phyloP scores from a whole-genome alignment of 148 eudicot genomes.

The Polygonum aviculare region DNA sequence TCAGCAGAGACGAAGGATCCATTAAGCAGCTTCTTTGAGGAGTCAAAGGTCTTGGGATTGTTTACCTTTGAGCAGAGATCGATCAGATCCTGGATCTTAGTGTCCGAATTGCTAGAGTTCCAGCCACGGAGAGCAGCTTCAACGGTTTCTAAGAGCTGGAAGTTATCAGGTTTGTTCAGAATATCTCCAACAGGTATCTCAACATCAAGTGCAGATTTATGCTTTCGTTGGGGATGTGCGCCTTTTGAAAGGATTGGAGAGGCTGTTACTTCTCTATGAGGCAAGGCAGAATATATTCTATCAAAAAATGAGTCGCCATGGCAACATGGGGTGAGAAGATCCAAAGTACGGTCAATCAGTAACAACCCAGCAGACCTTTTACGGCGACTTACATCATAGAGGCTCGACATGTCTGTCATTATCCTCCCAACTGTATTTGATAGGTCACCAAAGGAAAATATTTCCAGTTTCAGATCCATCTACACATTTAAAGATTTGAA shows the following conservation, averaged over 20 bases:
- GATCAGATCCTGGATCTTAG: constrained; percentile 35
- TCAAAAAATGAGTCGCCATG: constrained; percentile 91
- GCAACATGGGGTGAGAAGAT: constrained; percentile 87
- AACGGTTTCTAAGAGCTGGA: constrained; percentile 45
- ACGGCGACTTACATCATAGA: constrained; percentile 96
- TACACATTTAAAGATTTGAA: constrained; percentile 27
- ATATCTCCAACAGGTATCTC: constrained; percentile 58
- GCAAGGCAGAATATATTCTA: constrained; percentile 68
- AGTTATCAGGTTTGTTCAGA: constrained; percentile 37
- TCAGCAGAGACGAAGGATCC: constrained; percentile 81
- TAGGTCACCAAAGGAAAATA: constrained; percentile 87
- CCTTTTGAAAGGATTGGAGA: constrained; percentile 27
- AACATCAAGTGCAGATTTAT: constrained; percentile 46
- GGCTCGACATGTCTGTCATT: constrained; percentile 96
- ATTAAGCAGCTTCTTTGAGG: constrained; percentile 30
- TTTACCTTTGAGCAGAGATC: constrained; percentile 35
- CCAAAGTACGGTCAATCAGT: constrained; percentile 88
- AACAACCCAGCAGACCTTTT: constrained; percentile 84
- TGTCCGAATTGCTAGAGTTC: constrained; percentile 41
- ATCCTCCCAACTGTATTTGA: constrained; percentile 85
- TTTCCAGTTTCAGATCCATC: constrained; percentile 96
- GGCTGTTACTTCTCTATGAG: constrained; percentile 41
- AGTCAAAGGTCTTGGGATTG: constrained; percentile 24
- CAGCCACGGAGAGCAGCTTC: constrained; percentile 76
- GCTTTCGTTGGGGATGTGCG: constrained; percentile 43